Percentiles rank a stretch among this genome's conserved stretches.
Evolutionary conservation across 106 monocot genomes (phyloP).

Genomic region (Dioscorea alata): DNA sequence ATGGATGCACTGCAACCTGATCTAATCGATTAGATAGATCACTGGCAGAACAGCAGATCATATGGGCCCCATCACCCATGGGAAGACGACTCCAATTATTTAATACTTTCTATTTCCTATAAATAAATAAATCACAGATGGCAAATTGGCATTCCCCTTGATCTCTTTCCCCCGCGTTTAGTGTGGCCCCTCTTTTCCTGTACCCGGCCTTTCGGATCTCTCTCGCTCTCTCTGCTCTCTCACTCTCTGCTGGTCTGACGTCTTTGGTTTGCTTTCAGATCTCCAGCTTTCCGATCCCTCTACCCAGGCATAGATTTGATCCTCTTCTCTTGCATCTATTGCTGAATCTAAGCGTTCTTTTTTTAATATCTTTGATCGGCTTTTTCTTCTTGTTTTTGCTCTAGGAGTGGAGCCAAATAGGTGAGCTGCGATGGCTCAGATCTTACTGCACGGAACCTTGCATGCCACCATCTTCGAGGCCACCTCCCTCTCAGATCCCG

Average conservation of each 20-base stretch:
- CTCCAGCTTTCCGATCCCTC: not conserved
- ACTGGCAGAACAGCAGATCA: too few species aligned
- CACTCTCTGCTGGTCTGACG: not conserved
- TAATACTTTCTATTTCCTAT: too few species aligned
- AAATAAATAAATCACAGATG: too few species aligned
- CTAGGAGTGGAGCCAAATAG: not conserved
- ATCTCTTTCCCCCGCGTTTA: too few species aligned
- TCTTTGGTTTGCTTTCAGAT: not conserved
- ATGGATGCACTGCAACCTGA: too few species aligned
- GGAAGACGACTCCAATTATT: too few species aligned
- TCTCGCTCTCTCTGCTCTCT: not conserved
- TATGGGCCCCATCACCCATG: too few species aligned
- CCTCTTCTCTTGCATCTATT: not conserved
- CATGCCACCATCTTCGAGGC: slow-evolving; percentile 73
- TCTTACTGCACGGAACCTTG: slow-evolving; percentile 64
- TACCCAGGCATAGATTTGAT: not conserved
- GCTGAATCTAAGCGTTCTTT: not conserved
- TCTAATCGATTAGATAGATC: too few species aligned
- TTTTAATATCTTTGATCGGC: not conserved
- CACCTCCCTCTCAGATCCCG: slow-evolving; percentile 22
- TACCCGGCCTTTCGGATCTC: not conserved
- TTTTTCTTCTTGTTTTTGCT: not conserved
- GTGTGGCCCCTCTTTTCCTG: too few species aligned
- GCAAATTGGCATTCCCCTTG: too few species aligned
- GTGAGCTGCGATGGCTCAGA: slow-evolving; percentile 43